Evolutionary conservation across 2,329 filamentous ascomycete species (phyloP), one percentile per base, ranked within the genome.

Genomic region (Aurifilum marmelostoma): DNA sequence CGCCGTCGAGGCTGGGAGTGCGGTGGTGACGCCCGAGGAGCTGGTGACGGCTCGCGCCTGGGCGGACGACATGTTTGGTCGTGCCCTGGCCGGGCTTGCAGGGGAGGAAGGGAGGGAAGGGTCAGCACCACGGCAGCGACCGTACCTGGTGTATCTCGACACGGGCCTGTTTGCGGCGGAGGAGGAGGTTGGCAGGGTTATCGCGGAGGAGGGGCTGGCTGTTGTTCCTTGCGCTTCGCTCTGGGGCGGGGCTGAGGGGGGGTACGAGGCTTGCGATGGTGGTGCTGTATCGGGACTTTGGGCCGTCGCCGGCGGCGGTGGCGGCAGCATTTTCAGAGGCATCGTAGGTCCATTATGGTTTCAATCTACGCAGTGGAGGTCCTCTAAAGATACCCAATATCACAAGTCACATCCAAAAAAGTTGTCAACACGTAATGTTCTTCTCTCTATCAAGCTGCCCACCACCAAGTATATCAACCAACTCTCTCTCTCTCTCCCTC

Each of bases 111-210:
- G 24, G 14, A 58, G 67, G 50, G 60, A 12, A 37, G 9, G 16
- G 11, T 21, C 54, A 58, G 14, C 24, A 32, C 9, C 52, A 56
- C 1, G 34, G 9, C 56, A 24, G 24, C 34, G 12, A 14, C 72
- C 76, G 1, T 77, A 77, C 61, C 70, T 78, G 5, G 72, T 73
- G 27, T 79, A 78, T 43, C 74, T 73, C 0, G 73, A 72, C 37
- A 54, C 60, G 16, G 41, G 47, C 4, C 29, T 67, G 18, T 67
- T 67, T 47, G 24, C 27, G 27, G 16, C 24, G 3, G 67, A 58
- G 6, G 67, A 58, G 6, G 60, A 69, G 65, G 50, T 71, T 14
- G 43, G 43, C 16, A 21, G 32, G 50, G 62, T 59, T 39, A 34
- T 71, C 3, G 21, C 8, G 41, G 29, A 58, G 37, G 24, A 24